A percentile compares a stretch with the other conserved stretches of the same genome.
phyloP scores from a whole-genome alignment of 768 basidiomycete species.

The Russula virescens region DNA sequence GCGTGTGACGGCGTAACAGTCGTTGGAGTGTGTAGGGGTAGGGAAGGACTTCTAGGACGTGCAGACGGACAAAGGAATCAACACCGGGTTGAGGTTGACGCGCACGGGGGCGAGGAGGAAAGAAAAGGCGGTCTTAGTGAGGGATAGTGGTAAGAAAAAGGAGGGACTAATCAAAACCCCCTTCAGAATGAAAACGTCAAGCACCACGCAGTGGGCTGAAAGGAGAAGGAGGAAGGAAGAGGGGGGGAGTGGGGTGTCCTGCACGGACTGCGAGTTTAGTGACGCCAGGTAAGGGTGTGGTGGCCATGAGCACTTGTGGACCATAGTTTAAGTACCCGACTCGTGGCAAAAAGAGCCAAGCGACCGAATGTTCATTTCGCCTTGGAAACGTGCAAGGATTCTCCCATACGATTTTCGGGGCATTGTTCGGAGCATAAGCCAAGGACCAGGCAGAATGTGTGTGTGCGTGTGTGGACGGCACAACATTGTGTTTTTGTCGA shows the following conservation, averaged over 20 bases:
- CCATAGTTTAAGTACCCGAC: conserved; percentile 18
- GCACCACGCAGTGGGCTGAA: conserved; percentile 20
- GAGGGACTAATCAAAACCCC: conserved; percentile 8
- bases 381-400: conserved; percentile 14
- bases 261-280: background rate
- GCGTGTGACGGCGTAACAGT: conserved; percentile 1
- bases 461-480: too few relatives aligned
- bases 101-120: background rate
- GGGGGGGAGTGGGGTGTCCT: background rate
- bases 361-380: conserved; percentile 3
- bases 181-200: background rate
- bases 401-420: background rate
- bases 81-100: conserved; percentile 24
- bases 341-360: conserved; percentile 6
- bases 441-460: background rate
- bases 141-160: conserved; percentile 1
- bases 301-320: conserved; percentile 11
- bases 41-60: too few relatives aligned
- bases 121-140: background rate
- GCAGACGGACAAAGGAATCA: conserved; percentile 4
- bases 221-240: background rate
- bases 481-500: conserved; percentile 11
- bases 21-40: background rate
- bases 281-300: conserved; percentile 16
- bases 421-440: conserved; percentile 9